phyloP scores from a whole-genome alignment of 2,329 filamentous ascomycete genomes.

The Epichloe coenophiala region DNA sequence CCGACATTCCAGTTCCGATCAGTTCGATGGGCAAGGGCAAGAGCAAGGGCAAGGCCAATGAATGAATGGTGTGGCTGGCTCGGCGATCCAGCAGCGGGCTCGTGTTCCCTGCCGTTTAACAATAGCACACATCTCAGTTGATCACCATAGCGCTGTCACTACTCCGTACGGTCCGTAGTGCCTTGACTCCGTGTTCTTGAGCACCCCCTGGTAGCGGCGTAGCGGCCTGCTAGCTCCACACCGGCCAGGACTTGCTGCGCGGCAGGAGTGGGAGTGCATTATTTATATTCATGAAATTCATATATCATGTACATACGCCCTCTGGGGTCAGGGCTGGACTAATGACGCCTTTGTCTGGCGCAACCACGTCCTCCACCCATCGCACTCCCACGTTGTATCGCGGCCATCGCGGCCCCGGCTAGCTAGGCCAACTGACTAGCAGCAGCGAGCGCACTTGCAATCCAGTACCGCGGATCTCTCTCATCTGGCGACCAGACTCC shows the following conservation, averaged over 20 bases:
- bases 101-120: background rate
- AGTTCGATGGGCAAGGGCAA: background rate
- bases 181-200: background rate
- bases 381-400: slow-evolving; percentile 9
- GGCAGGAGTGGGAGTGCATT: background rate
- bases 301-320: background rate
- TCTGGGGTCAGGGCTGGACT: background rate
- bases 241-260: background rate
- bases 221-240: background rate
- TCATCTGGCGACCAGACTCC: slow-evolving; percentile 9
- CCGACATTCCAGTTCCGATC: slow-evolving; percentile 1
- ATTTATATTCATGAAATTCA: no score
- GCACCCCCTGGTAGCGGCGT: background rate
- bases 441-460: slow-evolving; percentile 11
- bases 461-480: slow-evolving; percentile 21
- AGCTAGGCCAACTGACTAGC: slow-evolving; percentile 11
- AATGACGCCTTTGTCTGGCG: slow-evolving; percentile 1
- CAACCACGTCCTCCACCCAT: background rate
- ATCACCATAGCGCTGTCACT: slow-evolving; percentile 1
- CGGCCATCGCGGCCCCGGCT: slow-evolving; percentile 7
- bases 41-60: background rate
- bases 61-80: background rate
- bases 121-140: background rate
- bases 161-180: background rate
- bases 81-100: slow-evolving; percentile 1